These are phyloP conservation scores for Mucor saturninus DNA, from an alignment of 371 early-diverging fungal genomes.

Conservation along the genomic window DNA sequence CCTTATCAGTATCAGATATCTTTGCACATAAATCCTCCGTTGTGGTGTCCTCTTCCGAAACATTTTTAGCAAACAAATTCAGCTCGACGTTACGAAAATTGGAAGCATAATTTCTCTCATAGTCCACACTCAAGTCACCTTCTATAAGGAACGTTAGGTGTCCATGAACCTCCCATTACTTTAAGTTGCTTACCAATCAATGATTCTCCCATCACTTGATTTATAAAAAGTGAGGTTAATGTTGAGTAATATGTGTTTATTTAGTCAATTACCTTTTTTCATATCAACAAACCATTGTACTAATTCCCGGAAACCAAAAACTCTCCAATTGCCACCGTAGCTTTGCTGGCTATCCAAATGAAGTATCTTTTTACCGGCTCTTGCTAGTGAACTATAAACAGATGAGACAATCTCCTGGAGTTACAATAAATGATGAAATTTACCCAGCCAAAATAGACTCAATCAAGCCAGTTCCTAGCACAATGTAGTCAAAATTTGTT, in stretches of 20 bases:
- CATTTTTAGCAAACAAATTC: background rate
- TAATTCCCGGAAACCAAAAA: conserved; percentile 56
- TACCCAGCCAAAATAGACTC: conserved; percentile 89
- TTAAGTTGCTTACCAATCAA: background rate
- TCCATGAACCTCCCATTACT: background rate
- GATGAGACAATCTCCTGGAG: background rate
- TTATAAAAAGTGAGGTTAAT: background rate
- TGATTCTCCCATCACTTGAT: background rate
- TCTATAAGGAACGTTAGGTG: background rate
- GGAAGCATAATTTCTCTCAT: conserved; percentile 17
- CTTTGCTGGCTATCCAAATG: conserved; percentile 84
- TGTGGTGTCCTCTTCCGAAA: background rate
- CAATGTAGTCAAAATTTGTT: conserved; percentile 74
- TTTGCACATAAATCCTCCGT: background rate
- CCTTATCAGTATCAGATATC: background rate
- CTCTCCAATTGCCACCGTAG: conserved; percentile 86
- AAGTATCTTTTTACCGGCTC: conserved; percentile 84
- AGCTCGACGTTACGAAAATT: conserved; percentile 24
- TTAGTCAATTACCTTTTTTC: conserved; percentile 6
- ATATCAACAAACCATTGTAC: conserved; percentile 12
- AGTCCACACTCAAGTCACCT: conserved; percentile 12
- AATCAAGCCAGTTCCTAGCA: conserved; percentile 90
- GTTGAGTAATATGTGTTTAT: too few relatives aligned
- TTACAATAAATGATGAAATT: background rate
- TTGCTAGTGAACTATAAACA: conserved; percentile 69